A percentile compares a stretch with the other conserved stretches of the same genome.
phyloP scores from a whole-genome alignment of 2,329 filamentous ascomycete genomes.

The Chlorencoelia australis region DNA sequence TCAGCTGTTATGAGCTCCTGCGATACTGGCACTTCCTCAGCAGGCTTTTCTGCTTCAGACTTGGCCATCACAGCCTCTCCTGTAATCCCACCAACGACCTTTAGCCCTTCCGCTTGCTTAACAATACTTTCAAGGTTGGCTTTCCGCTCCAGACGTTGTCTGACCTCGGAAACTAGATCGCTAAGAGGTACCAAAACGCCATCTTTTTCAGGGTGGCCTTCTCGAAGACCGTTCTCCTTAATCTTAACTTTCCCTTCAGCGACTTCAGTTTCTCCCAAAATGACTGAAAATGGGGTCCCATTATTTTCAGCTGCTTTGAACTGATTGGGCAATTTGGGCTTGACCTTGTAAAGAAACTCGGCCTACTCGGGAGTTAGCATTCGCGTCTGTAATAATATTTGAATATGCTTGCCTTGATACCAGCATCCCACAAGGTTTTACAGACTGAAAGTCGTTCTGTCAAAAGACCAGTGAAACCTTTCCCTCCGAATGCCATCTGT shows the following conservation, averaged over 20 bases:
- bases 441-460: constrained; percentile 77
- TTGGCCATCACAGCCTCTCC: constrained; percentile 15
- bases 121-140: constrained; percentile 23
- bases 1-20: constrained; percentile 17
- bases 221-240: constrained; percentile 72
- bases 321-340: constrained; percentile 78
- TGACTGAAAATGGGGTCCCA: constrained; percentile 75
- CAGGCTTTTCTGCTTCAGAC: constrained; percentile 10
- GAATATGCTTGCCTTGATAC: constrained; percentile 57
- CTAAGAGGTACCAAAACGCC: constrained; percentile 62
- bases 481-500: constrained; percentile 93
- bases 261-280: constrained; percentile 85
- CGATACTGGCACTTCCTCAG: constrained; percentile 8
- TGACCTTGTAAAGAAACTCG: constrained; percentile 82
- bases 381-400: background rate
- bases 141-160: constrained; percentile 34
- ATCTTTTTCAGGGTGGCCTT: constrained; percentile 84
- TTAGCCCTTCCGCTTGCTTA: constrained; percentile 22
- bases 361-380: constrained; percentile 36
- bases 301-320: constrained; percentile 82
- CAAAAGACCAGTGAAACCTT: constrained; percentile 70
- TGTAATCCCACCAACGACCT: constrained; percentile 24
- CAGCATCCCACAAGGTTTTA: constrained; percentile 70
- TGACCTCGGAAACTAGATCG: constrained; percentile 55
- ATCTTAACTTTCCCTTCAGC: constrained; percentile 75